These are phyloP conservation scores for Agrocybe pediades DNA, from an alignment of 768 basidiomycete genomes.

Conservation along the genomic window DNA sequence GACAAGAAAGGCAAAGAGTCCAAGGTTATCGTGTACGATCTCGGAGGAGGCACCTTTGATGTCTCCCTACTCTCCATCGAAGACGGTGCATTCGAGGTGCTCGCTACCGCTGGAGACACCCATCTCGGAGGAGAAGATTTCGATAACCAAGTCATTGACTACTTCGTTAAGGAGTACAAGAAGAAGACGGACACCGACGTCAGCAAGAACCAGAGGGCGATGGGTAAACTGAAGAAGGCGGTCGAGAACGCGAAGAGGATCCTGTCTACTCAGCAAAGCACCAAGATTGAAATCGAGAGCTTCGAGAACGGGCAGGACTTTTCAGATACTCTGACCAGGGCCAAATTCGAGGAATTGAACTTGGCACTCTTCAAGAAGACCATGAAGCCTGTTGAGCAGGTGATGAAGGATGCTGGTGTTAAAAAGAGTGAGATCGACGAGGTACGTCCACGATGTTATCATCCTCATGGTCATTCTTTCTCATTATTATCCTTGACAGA, in stretches of 20 bases:
- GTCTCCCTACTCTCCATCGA: slow-evolving; percentile 71
- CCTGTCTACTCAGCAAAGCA: slow-evolving; percentile 48
- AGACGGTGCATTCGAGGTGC: slow-evolving; percentile 71
- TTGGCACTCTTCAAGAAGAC: slow-evolving; percentile 83
- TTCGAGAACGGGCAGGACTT: slow-evolving; percentile 79
- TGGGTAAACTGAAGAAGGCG: slow-evolving; percentile 71
- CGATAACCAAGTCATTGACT: slow-evolving; percentile 74
- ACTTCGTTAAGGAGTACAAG: slow-evolving; percentile 70
- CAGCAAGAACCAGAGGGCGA: slow-evolving; percentile 59
- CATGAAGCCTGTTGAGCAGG: slow-evolving; percentile 84
- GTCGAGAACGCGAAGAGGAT: slow-evolving; percentile 77
- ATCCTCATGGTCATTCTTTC: not conserved
- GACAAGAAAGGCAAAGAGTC: slow-evolving; percentile 59
- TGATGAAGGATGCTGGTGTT: slow-evolving; percentile 78
- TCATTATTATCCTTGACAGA: slow-evolving; percentile 22
- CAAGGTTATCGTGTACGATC: slow-evolving; percentile 70
- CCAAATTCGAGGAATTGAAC: slow-evolving; percentile 87
- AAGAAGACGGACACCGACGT: slow-evolving; percentile 66
- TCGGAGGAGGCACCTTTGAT: slow-evolving; percentile 76
- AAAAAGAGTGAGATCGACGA: slow-evolving; percentile 80
- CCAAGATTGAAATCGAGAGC: slow-evolving; percentile 65
- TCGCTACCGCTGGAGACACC: slow-evolving; percentile 73
- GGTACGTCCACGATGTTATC: slow-evolving; percentile 28
- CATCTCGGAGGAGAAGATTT: slow-evolving; percentile 73
- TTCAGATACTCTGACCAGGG: slow-evolving; percentile 76